Evolutionary conservation across 805 yeast species (phyloP).

Genomic region (Hanseniaspora pseudoguilliermondii): DNA sequence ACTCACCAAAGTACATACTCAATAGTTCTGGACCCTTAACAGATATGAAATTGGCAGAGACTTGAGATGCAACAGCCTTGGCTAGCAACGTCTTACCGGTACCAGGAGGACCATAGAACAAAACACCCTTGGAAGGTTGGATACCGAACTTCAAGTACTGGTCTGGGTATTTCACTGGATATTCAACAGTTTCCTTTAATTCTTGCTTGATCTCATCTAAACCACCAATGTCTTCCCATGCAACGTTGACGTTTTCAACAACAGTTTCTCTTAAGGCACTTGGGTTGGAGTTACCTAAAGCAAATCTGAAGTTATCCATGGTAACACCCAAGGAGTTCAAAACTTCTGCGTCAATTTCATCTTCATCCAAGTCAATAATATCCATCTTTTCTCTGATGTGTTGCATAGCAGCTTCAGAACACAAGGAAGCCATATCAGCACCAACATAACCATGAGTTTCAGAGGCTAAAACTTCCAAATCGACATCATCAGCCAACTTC

Average conservation of each 20-base stretch:
- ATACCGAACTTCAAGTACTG: constrained; percentile 96
- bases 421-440: constrained; percentile 93
- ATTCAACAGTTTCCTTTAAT: constrained; percentile 96
- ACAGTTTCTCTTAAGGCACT: constrained; percentile 98
- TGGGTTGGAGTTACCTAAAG: constrained; percentile 95
- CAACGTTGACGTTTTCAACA: constrained; percentile 94
- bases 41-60: constrained; percentile 92
- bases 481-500: constrained; percentile 92
- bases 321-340: constrained; percentile 94
- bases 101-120: constrained; percentile 99
- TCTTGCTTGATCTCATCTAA: constrained; percentile 91
- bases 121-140: constrained; percentile 95
- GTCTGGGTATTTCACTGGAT: constrained; percentile 97
- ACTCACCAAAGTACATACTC: constrained; percentile 99
- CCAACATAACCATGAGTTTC: constrained; percentile 99
- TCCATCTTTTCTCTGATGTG: constrained; percentile 99
- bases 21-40: constrained; percentile 94
- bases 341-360: constrained; percentile 93
- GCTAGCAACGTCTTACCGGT: constrained; percentile 98
- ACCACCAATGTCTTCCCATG: constrained; percentile 99
- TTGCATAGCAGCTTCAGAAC: constrained; percentile 99
- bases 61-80: constrained; percentile 98
- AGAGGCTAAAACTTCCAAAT: constrained; percentile 85
- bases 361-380: constrained; percentile 87
- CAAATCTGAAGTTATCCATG: constrained; percentile 97